Percentiles rank a stretch among this genome's conserved stretches.
Conservation (phyloP, 2,329 filamentous ascomycete species). For the Colletotrichum sp. region DNA sequence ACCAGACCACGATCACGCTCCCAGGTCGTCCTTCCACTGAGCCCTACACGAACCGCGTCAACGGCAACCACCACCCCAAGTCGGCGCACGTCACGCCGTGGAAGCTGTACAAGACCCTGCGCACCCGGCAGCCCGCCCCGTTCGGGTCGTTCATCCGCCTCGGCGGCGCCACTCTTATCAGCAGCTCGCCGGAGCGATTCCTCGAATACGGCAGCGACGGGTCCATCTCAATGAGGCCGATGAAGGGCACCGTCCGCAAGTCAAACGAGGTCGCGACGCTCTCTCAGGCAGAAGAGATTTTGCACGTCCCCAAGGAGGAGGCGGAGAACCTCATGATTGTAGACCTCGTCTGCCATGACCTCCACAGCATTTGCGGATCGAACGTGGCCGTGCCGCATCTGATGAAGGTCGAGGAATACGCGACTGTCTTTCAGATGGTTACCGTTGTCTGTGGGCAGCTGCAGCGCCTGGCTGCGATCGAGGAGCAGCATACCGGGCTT, state of each 20-base stretch:
- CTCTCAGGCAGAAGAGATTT: conserved; percentile 73
- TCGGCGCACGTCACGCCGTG: conserved; percentile 53
- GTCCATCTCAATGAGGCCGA: conserved; percentile 81
- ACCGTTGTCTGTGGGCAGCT: conserved; percentile 81
- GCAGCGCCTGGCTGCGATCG: conserved; percentile 29
- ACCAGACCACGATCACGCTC: conserved; percentile 69
- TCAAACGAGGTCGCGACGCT: conserved; percentile 67
- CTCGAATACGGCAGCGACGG: conserved; percentile 63
- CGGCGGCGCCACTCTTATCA: conserved; percentile 72
- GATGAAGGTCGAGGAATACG: conserved; percentile 89
- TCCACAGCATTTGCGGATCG: conserved; percentile 82
- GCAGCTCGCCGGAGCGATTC: conserved; percentile 89
- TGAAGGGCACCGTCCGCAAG: conserved; percentile 96
- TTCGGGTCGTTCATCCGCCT: conserved; percentile 85
- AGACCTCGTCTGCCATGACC: conserved; percentile 91
- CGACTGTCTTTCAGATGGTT: conserved; percentile 90
- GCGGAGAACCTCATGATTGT: conserved; percentile 99
- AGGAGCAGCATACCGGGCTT: conserved; percentile 62
- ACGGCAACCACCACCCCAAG: conserved; percentile 17
- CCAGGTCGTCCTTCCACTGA: conserved; percentile 22
- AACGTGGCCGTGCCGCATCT: conserved; percentile 78
- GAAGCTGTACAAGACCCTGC: conserved; percentile 75
- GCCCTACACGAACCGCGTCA: background rate
- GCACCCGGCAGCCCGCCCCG: conserved; percentile 77
- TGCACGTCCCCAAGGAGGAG: conserved; percentile 85